A percentile compares a stretch with the other conserved stretches of the same genome.
These are phyloP conservation scores for Quercus wislizeni DNA, from an alignment of 306 rosid species.

Conservation along the genomic window DNA sequence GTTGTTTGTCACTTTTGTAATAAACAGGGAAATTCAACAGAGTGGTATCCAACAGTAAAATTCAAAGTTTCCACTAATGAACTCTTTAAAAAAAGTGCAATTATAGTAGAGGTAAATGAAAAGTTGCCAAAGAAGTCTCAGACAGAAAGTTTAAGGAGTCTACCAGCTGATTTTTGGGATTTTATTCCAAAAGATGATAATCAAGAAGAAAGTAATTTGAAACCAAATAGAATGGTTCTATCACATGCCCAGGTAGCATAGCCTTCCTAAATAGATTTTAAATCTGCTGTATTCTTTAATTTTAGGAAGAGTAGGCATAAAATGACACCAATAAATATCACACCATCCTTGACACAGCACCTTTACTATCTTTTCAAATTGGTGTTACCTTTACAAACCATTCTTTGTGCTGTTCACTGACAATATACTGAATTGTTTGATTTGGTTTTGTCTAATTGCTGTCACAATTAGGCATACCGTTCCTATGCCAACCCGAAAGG, in stretches of 20 bases:
- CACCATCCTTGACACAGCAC: background rate
- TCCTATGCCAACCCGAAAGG: conserved; percentile 7
- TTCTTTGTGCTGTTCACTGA: background rate
- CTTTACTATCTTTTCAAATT: background rate
- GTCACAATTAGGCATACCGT: conserved; percentile 3
- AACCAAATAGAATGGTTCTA: conserved; percentile 55
- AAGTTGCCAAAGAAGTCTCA: conserved; percentile 25
- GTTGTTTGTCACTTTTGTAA: conserved; percentile 8
- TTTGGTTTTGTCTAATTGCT: background rate
- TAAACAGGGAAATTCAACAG: conserved; percentile 53
- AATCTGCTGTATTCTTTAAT: conserved; percentile 1
- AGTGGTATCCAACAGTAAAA: conserved; percentile 64
- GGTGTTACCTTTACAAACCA: background rate
- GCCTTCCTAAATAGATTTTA: background rate
- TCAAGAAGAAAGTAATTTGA: conserved; percentile 49
- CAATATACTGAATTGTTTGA: background rate
- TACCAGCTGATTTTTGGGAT: conserved; percentile 85
- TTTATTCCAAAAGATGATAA: conserved; percentile 66
- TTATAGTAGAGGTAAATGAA: conserved; percentile 63
- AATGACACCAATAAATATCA: no score
- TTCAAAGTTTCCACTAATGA: conserved; percentile 76
- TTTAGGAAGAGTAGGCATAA: background rate
- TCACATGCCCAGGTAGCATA: conserved; percentile 75
- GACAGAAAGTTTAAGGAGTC: conserved; percentile 29
- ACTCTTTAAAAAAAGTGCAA: conserved; percentile 57